Conservation (phyloP, 192 early-diverging fungal genomes). For the Umbelopsis ramanniana region DNA sequence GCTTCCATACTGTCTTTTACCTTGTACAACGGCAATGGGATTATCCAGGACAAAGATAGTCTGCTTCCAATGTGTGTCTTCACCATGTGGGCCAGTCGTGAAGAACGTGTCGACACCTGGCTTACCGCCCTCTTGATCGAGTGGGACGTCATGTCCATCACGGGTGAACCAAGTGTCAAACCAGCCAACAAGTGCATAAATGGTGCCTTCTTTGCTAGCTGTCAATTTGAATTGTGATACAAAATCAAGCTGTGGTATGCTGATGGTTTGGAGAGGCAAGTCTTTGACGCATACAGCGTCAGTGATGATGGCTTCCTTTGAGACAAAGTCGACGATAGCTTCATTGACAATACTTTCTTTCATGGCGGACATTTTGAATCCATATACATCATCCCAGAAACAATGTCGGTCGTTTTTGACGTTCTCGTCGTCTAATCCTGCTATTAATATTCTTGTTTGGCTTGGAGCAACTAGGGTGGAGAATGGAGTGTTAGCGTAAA, state of each 20-base stretch:
- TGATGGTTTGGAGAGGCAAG: slow-evolving; percentile 74
- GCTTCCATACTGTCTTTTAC: slow-evolving; percentile 33
- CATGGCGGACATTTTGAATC: slow-evolving; percentile 91
- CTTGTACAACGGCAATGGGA: slow-evolving; percentile 57
- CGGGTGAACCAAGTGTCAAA: slow-evolving; percentile 91
- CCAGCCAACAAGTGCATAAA: slow-evolving; percentile 86
- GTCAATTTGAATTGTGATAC: slow-evolving; percentile 68
- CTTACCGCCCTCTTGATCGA: slow-evolving; percentile 35
- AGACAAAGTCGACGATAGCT: slow-evolving; percentile 82
- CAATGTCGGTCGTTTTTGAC: slow-evolving; percentile 70
- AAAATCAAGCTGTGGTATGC: slow-evolving; percentile 76
- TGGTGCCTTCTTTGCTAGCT: slow-evolving; percentile 61
- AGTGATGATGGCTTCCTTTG: slow-evolving; percentile 69
- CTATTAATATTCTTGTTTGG: slow-evolving; percentile 70
- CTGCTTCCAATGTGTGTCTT: slow-evolving; percentile 98
- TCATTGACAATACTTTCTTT: slow-evolving; percentile 75
- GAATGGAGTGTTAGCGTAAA: no score
- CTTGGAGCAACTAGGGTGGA: slow-evolving; percentile 61
- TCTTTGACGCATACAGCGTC: slow-evolving; percentile 67
- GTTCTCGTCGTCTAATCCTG: slow-evolving; percentile 78
- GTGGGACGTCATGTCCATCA: slow-evolving; percentile 57
- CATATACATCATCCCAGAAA: slow-evolving; percentile 95
- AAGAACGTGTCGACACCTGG: slow-evolving; percentile 32
- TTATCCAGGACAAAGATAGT: slow-evolving; percentile 78
- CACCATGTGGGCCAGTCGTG: slow-evolving; percentile 70